Evolutionary conservation across 2,329 filamentous ascomycete genomes (phyloP), one percentile per base, ranked within the genome.

Genomic region (Ophiocordyceps polyrhachis-furcata): DNA sequence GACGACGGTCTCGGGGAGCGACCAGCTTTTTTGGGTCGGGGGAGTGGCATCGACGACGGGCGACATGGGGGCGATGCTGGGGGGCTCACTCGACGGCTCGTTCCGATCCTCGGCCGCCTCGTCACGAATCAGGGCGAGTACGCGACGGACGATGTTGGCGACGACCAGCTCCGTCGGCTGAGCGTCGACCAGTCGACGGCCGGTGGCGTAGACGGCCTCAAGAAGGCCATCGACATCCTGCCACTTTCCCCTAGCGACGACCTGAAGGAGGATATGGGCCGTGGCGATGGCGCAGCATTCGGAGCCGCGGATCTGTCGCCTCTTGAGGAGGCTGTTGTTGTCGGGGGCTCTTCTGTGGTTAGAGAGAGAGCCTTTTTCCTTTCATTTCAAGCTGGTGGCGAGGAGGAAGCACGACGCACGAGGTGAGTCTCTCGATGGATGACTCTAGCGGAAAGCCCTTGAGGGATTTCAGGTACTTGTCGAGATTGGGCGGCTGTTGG

Each of bases 141-240:
- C 83, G 49, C 91, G 79, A 48, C 88, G 79, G 42, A 95, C 85
- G 52, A 98, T 88, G 57, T 98, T 98, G 44, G 87, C 89, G 41
- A 95, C 86, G 5, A 87, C 85, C 53, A 94, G 80, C 65, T 96
- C 91, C 48, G 82, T 76, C 15, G 89, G 89, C 55, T 93, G 86
- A 8, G 91, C 88, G 45, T 81, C 76, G 32, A 83, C 79, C 40
- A 98, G 70, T 45, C 79, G 76, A 53, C 78, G 74, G 46, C 91
- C 91, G 21, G 89, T 79, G 48, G 79, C 73, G 51, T 83, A 79
- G 49, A 98, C 79, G 51, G 84, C 79, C 53, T 81, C 75, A 47
- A 96, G 76, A 43, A 98, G 76, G 55, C 81, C 78, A 43, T 78
- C 74, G 42, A 87, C 80, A 59, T 89, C 82, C 49, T 73, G 72